phyloP scores from a whole-genome alignment of 768 basidiomycete genomes.

The Auriculariales sp. region DNA sequence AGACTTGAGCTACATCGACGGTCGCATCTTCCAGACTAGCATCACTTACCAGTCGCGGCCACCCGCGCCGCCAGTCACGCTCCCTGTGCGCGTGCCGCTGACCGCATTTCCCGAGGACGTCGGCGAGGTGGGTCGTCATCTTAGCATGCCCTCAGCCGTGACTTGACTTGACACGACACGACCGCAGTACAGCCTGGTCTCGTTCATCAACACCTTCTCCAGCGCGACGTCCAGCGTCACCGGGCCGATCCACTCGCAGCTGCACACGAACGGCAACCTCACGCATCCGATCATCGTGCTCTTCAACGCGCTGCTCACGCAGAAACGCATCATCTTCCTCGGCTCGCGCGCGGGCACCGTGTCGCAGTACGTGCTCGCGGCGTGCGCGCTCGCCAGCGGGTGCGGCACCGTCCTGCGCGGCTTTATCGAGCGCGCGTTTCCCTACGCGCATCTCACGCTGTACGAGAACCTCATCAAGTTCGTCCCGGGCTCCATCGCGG shows the following conservation, averaged over 20 bases:
- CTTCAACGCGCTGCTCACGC: conserved; percentile 90
- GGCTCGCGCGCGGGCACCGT: conserved; percentile 86
- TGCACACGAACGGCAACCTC: conserved; percentile 79
- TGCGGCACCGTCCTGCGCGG: conserved; percentile 74
- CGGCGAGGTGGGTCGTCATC: conserved; percentile 61
- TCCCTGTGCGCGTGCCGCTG: conserved; percentile 86
- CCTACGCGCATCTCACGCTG: conserved; percentile 73
- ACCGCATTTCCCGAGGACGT: conserved; percentile 89
- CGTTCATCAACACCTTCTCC: conserved; percentile 75
- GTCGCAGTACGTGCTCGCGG: conserved; percentile 81
- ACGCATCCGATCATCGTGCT: conserved; percentile 93
- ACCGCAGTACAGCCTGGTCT: conserved; percentile 77
- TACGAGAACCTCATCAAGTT: conserved; percentile 21
- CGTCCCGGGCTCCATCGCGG: conserved; percentile 78
- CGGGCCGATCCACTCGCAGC: conserved; percentile 76
- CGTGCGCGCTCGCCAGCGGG: conserved; percentile 86
- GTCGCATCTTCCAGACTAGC: conserved; percentile 75
- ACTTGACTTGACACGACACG: not conserved
- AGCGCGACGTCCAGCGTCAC: conserved; percentile 39
- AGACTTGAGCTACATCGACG: not conserved
- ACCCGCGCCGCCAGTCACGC: conserved; percentile 26
- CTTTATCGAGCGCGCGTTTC: conserved; percentile 84
- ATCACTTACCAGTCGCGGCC: conserved; percentile 57
- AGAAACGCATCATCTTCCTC: conserved; percentile 91
- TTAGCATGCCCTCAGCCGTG: not conserved